Conservation (phyloP, 768 basidiomycete species). For the Leucocoprinus birnbaumii region DNA sequence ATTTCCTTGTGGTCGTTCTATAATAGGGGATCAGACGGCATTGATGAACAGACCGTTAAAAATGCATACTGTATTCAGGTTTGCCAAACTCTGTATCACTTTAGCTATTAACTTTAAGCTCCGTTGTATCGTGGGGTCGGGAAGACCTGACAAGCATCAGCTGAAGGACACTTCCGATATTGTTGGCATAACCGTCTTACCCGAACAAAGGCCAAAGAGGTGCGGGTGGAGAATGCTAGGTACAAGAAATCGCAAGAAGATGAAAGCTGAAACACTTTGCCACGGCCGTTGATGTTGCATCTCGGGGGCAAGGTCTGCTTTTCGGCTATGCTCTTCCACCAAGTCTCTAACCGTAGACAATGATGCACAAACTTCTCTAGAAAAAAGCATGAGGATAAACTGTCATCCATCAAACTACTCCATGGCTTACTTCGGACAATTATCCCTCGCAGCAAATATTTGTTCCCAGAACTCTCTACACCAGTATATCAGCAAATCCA, state of each 20-base stretch:
- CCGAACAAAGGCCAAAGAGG: slow-evolving; percentile 74
- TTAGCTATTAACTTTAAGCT: slow-evolving; percentile 85
- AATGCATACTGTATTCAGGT: slow-evolving; percentile 65
- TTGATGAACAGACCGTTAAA: not conserved
- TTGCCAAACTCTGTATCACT: slow-evolving; percentile 87
- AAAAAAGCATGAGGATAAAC: slow-evolving; percentile 10
- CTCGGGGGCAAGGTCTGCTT: slow-evolving; percentile 36
- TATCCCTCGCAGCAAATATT: slow-evolving; percentile 68
- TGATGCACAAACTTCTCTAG: slow-evolving; percentile 69
- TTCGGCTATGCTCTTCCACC: slow-evolving; percentile 64
- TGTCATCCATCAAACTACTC: not conserved
- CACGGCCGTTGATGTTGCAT: slow-evolving; percentile 57
- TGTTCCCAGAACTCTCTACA: slow-evolving; percentile 78
- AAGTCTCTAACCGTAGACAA: slow-evolving; percentile 70
- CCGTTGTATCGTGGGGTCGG: slow-evolving; percentile 64
- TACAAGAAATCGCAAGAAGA: slow-evolving; percentile 86
- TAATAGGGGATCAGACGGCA: not conserved
- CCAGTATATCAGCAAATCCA: slow-evolving; percentile 73
- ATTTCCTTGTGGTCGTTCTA: slow-evolving; percentile 73
- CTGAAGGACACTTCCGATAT: not conserved
- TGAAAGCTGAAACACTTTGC: slow-evolving; percentile 87
- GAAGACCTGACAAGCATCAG: slow-evolving; percentile 49
- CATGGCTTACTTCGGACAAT: slow-evolving; percentile 70
- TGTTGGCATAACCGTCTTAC: slow-evolving; percentile 32
- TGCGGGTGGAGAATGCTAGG: slow-evolving; percentile 90